Base-by-base conservation (phyloP, 2,329 filamentous ascomycete species). In the Nemania abortiva region DNA sequence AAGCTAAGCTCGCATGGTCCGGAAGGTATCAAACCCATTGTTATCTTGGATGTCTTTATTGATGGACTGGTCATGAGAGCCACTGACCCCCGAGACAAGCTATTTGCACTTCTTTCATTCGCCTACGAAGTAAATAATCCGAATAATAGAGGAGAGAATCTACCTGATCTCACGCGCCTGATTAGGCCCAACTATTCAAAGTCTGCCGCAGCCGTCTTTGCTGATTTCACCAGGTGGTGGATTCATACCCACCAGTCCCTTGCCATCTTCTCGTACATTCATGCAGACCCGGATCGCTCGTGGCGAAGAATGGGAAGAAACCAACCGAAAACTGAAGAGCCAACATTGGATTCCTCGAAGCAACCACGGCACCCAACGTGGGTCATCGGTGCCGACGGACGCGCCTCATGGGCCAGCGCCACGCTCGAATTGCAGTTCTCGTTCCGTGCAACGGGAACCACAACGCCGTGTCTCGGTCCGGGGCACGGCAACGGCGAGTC, bases 401-500 rank as follows among this genome's bases (percentile, higher is more conserved):
- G 47, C 20, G 15, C n/a, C 22, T 39, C 11, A 18, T 61, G 58
- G 58, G 45, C 58, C 2, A 45, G 58, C n/a, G 31, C 47, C 1
- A 61, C 58, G 2, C 58, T 61, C 29, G 24, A 20, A 4, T 39
- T n/a, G 15, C 58, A 61, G 27, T 61, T 61, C 58, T 34, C 45
- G 29, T 60, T 50, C 29, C 29, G 24, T 50, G 57, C 57, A 18
- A 60, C 57, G 13, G 29, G 45, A 50, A 37, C 5, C 45, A 20
- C 13, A 6, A 49, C 18, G 18, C 45, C 18, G 15, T 22, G 18
- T 20, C 18, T 49, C 20, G 6, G 20, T 18, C 45, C 4, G 6
- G 15, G 20, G 6, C 6, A 20, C n/a, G n/a, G 5, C n/a, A 18
- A 49, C 6, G 15, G 10, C 15, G 20, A 22, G 4, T 20, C 45